These are phyloP conservation scores for Trametes gibbosa DNA, from an alignment of 768 basidiomycete genomes.

Conservation along the genomic window DNA sequence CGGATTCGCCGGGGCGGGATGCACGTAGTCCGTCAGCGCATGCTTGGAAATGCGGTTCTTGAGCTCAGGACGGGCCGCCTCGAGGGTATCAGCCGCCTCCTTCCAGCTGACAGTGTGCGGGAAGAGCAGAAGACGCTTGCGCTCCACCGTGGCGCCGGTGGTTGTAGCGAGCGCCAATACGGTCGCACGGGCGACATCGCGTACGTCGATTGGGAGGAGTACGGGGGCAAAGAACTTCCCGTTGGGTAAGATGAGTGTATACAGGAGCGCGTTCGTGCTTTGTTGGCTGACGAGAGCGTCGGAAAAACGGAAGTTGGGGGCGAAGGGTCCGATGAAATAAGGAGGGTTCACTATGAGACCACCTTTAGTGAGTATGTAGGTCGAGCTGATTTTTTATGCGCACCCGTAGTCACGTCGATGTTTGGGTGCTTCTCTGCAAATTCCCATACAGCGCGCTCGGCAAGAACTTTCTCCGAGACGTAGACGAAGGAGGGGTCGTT, in stretches of 20 bases:
- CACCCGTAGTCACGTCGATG: conserved; percentile 25
- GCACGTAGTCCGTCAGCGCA: not conserved
- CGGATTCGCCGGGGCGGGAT: not conserved
- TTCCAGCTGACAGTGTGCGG: conserved; percentile 2
- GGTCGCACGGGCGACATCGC: conserved; percentile 34
- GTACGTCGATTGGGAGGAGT: conserved; percentile 28
- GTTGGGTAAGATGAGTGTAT: not conserved
- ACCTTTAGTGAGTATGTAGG: not conserved
- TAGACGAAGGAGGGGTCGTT: conserved; percentile 15
- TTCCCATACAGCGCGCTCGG: conserved; percentile 31
- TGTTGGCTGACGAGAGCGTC: not conserved
- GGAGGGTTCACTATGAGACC: conserved; percentile 8
- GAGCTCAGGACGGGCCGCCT: conserved; percentile 11
- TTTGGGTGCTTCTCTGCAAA: conserved; percentile 27
- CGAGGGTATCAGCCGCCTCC: conserved; percentile 3
- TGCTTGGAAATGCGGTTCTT: conserved; percentile 4
- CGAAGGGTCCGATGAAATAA: conserved; percentile 16
- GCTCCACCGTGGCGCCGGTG: not conserved
- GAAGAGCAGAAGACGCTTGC: conserved; percentile 11
- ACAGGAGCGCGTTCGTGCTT: conserved; percentile 7
- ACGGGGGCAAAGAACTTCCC: not conserved
- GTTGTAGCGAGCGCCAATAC: conserved; percentile 24
- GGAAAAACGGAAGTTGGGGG: conserved; percentile 8
- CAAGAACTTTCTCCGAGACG: conserved; percentile 25
- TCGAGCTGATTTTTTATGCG: not conserved